These are phyloP conservation scores for Candida albicans DNA, from an alignment of 1,139 yeast species.

Conservation along the genomic window DNA sequence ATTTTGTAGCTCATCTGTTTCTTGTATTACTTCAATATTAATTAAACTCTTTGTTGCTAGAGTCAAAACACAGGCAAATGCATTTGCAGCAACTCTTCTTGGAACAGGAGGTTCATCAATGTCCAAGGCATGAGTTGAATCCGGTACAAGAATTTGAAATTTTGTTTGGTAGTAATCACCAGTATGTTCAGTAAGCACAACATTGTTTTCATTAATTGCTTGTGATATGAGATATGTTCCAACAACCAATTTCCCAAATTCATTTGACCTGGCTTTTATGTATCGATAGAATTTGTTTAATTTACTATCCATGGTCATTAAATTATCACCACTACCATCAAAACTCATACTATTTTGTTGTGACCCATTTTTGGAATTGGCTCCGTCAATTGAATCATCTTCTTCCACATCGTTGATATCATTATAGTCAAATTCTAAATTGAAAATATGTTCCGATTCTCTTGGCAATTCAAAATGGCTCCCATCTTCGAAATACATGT, in stretches of 20 bases:
- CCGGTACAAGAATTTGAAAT: slow-evolving; percentile 22
- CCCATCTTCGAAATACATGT: background rate
- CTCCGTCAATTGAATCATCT: background rate
- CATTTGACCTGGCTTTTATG: slow-evolving; percentile 3
- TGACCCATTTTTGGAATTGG: background rate
- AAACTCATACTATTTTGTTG: background rate
- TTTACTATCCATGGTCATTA: background rate
- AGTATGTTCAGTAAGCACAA: slow-evolving; percentile 5
- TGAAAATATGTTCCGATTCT: slow-evolving; percentile 5
- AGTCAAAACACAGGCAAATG: slow-evolving; percentile 41
- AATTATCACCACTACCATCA: background rate
- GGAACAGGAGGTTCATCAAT: slow-evolving; percentile 17
- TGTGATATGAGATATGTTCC: slow-evolving; percentile 3
- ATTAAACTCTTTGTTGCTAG: slow-evolving; percentile 26
- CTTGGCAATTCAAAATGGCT: background rate
- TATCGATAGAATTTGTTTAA: slow-evolving; percentile 7
- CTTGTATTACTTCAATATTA: slow-evolving; percentile 2
- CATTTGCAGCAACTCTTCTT: slow-evolving; percentile 34
- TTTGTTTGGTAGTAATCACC: slow-evolving; percentile 9
- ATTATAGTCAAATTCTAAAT: slow-evolving; percentile 7
- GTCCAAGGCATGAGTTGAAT: slow-evolving; percentile 5
- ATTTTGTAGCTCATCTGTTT: background rate
- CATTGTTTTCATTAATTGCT: background rate
- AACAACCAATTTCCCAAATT: slow-evolving; percentile 4
- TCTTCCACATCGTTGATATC: background rate